Evolutionary conservation across 2,329 filamentous ascomycete species (phyloP).

Genomic region (Scytalidium lignicola): DNA sequence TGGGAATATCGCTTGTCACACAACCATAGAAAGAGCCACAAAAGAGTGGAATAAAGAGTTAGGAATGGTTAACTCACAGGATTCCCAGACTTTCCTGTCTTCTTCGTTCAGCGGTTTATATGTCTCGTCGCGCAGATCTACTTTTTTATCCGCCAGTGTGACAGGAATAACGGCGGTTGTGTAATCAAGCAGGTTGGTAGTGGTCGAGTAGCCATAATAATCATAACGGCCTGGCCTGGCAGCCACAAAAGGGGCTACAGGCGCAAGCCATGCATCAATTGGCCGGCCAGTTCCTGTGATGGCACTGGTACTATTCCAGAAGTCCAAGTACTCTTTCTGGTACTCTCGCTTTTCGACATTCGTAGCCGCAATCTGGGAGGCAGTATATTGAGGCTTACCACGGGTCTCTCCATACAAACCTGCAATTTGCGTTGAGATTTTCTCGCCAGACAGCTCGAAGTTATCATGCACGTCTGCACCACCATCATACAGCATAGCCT

Average conservation of each 20-base stretch:
- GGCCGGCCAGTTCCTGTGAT: neutral
- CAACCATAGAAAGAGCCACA: too few species aligned
- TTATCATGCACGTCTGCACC: constrained; percentile 32
- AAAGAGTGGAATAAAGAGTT: neutral
- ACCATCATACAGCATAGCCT: constrained; percentile 37
- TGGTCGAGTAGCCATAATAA: constrained; percentile 3
- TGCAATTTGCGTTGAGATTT: constrained; percentile 1
- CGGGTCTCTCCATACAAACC: constrained; percentile 25
- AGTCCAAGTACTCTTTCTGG: constrained; percentile 53
- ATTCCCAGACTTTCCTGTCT: constrained; percentile 39
- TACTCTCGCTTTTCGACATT: constrained; percentile 47
- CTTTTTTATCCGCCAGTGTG: constrained; percentile 29
- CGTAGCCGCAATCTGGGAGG: constrained; percentile 14
- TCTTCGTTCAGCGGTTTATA: constrained; percentile 36
- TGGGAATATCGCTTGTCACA: too few species aligned
- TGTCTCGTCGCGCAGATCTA: constrained; percentile 31
- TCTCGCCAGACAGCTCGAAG: constrained; percentile 33
- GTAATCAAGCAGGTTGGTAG: constrained; percentile 12
- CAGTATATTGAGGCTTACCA: constrained; percentile 9
- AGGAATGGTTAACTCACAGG: constrained; percentile 36
- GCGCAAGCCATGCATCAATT: constrained; percentile 32
- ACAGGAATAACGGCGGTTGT: constrained; percentile 34
- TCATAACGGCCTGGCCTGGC: constrained; percentile 41
- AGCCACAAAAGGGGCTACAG: constrained; percentile 44
- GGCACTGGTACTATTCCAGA: constrained; percentile 5